Conservation (phyloP, 352 stramenopile genomes). For the Phytophthora cryptogea region DNA sequence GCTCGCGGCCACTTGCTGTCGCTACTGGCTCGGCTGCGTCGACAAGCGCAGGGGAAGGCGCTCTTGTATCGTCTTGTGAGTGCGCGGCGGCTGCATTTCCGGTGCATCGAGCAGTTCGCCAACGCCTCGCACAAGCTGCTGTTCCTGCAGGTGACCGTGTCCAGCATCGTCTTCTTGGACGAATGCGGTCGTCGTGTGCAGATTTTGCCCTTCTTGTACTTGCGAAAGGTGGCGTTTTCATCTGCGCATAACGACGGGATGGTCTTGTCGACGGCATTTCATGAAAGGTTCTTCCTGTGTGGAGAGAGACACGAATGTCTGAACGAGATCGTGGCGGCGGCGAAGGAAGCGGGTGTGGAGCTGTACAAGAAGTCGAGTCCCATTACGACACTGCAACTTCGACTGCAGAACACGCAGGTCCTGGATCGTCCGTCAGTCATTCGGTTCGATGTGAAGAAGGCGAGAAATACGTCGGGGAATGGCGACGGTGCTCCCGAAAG, state of each 20-base stretch:
- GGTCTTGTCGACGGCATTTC: slow-evolving; percentile 62
- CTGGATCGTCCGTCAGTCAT: slow-evolving; percentile 61
- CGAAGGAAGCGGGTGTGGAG: slow-evolving; percentile 46
- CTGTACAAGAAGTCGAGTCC: slow-evolving; percentile 43
- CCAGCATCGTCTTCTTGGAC: slow-evolving; percentile 59
- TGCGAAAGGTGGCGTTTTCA: slow-evolving; percentile 52
- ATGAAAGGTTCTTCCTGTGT: slow-evolving; percentile 75
- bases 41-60: slow-evolving; percentile 44
- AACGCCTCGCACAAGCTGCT: slow-evolving; percentile 60
- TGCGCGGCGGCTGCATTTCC: slow-evolving; percentile 44
- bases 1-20: slow-evolving; percentile 62
- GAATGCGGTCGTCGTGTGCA: slow-evolving; percentile 48
- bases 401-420: slow-evolving; percentile 59
- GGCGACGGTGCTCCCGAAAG: slow-evolving; percentile 23
- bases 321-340: slow-evolving; percentile 54
- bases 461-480: slow-evolving; percentile 15
- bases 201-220: slow-evolving; percentile 56
- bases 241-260: slow-evolving; percentile 55
- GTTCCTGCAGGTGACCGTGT: slow-evolving; percentile 53
- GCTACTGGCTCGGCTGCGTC: slow-evolving; percentile 51
- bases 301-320: slow-evolving; percentile 61
- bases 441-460: slow-evolving; percentile 72
- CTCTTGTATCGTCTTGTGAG: slow-evolving; percentile 38
- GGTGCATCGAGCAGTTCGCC: slow-evolving; percentile 72
- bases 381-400: slow-evolving; percentile 56